Evolutionary conservation across 1,284 basidiomycete genomes (phyloP).

Genomic region (Ustilago shanxiensis): DNA sequence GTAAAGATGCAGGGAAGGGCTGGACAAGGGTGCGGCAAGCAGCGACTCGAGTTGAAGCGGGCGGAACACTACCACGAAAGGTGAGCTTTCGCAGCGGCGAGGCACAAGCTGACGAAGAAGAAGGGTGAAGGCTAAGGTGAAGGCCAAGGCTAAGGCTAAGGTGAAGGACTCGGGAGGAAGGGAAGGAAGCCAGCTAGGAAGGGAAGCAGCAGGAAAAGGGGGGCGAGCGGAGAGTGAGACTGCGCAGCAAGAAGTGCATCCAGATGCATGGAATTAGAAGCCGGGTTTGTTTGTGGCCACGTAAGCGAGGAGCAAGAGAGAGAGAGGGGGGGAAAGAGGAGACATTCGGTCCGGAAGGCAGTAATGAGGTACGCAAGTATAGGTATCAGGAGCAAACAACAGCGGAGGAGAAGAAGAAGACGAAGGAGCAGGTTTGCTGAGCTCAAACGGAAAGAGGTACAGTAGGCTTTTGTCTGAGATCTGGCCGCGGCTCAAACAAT

Average conservation of each 20-base stretch:
- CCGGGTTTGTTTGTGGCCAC: conserved; percentile 41
- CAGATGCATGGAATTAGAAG: conserved; percentile 37
- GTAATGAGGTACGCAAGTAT: too few species aligned
- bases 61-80: too few species aligned
- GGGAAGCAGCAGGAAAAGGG: not conserved
- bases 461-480: not conserved
- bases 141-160: not conserved
- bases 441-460: not conserved
- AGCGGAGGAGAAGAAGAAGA: not conserved
- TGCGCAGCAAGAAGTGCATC: conserved; percentile 17
- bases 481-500: conserved; percentile 3
- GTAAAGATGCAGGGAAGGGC: not conserved
- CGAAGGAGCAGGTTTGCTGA: not conserved
- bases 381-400: not conserved
- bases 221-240: conserved; percentile 1
- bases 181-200: not conserved
- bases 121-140: not conserved
- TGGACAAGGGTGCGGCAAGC: not conserved
- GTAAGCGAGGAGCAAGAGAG: too few species aligned
- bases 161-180: not conserved
- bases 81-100: not conserved
- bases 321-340: conserved; percentile 3
- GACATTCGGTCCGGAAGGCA: not conserved
- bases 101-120: too few species aligned
- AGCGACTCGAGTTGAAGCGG: too few species aligned